These are phyloP conservation scores for Anisogramma anomala DNA, from an alignment of 2,329 filamentous ascomycete genomes.

Conservation along the genomic window DNA sequence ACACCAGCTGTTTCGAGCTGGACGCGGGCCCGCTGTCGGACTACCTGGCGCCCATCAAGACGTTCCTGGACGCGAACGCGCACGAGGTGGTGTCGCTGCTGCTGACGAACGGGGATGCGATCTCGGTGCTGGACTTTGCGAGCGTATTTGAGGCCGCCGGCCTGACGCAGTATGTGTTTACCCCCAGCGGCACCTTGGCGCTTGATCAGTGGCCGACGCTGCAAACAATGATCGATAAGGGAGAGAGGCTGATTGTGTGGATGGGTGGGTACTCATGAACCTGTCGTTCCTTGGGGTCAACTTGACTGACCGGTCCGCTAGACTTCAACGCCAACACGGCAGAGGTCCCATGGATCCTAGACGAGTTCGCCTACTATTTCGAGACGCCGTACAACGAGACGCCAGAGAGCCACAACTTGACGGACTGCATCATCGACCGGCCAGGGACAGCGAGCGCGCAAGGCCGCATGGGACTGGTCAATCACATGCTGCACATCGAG, in stretches of 20 bases:
- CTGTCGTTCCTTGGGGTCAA: too few species aligned
- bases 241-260: conserved; percentile 57
- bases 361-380: conserved; percentile 45
- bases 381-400: conserved; percentile 61
- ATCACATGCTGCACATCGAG: conserved; percentile 50
- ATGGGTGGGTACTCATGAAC: conserved; percentile 53
- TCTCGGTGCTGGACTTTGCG: conserved; percentile 44
- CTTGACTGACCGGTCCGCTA: conserved; percentile 24
- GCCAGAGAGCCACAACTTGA: conserved; percentile 36
- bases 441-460: conserved; percentile 33
- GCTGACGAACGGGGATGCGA: conserved; percentile 49
- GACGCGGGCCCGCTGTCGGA: conserved; percentile 44
- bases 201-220: conserved; percentile 58
- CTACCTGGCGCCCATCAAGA: conserved; percentile 46
- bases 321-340: conserved; percentile 45
- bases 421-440: conserved; percentile 54
- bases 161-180: conserved; percentile 46
- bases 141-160: conserved; percentile 42
- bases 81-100: conserved; percentile 53
- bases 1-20: conserved; percentile 49
- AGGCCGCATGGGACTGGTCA: conserved; percentile 40
- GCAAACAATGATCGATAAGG: conserved; percentile 48
- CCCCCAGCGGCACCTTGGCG: conserved; percentile 30
- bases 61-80: conserved; percentile 46
- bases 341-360: conserved; percentile 49